Base-by-base conservation (phyloP, 805 yeast genomes). In the Torulaspora maleeae region DNA sequence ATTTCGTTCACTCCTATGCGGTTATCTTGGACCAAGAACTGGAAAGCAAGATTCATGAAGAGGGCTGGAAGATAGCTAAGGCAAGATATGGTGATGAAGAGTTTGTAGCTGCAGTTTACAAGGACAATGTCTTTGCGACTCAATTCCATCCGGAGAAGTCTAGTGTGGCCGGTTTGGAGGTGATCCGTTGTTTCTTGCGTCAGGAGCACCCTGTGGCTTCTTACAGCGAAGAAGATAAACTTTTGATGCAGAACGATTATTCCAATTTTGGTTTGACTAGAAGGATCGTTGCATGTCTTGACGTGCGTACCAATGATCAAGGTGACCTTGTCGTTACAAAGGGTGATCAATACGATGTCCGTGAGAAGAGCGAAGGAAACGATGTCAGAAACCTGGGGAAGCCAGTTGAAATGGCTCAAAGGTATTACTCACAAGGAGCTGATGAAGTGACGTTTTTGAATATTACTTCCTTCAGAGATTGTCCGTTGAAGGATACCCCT, bases 71-170 rank as follows among this genome's bases (percentile, higher is more conserved):
- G 28, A 72, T 85, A 44, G 88, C 89, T 0, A 67, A 77, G 36
- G 78, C 93, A 1, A 71, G 67, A 44, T 93, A 93, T 64, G 95
- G 95, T 6, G 64, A 79, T 22, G 90, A 93, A 66, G 73, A 68
- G 41, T 93, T 90, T 56, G 71, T 93, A 49, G 95, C 97, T 12
- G 93, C 98, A 0, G 64, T 90, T 39, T 63, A 81, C 25, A 83
- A 76, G 58, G 87, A 75, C 48, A 90, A 88, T 51, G 71, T 91
- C 9, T 86, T 93, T 67, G 96, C 97, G 35, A 93, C 98, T 1
- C 99, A 93, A 66, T 93, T 93, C 67, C 99, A 93, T 67, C 99
- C 99, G n/a, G 99, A 93, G 63, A 93, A 93, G 66, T 87, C 96
- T 3, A 99, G 99, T 10, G 61, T 72, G 17, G 95, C 96, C 4